Base-by-base conservation (phyloP, 306 rosid genomes). In the Gleditsia sinensis region DNA sequence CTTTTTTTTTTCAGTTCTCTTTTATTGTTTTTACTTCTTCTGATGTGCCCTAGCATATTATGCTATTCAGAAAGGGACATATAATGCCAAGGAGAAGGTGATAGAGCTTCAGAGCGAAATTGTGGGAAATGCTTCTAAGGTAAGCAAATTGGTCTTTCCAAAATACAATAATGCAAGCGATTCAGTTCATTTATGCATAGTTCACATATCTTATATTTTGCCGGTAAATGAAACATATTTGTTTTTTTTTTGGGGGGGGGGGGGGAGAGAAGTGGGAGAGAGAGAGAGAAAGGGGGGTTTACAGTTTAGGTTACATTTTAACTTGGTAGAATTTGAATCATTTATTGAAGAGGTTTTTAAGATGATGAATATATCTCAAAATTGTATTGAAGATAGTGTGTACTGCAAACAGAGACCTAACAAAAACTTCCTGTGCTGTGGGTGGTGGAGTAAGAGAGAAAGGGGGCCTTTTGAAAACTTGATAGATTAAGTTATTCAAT, bases 111-210 rank as follows among this genome's bases (percentile, higher is more conserved):
- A 83, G 76, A 92, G 92, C 48, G 88, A 84, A 71, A 80, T 83
- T 14, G 94, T 90, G 67, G 98, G 96, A 20, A 92, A 90, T 80
- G 98, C 98, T 74, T 81, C 96, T 33, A 87, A 88, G 98, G 98
- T 90, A 87, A 88, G 63, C 69, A 72, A 43, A 39, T 69, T 77
- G 28, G 28, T 43, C 43, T 11, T 67, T 77, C 50, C 32, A 30
- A 40, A 67, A 21, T 79, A 46, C 48, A 61, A 80, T 9, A 20
- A 21, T 64, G n/a, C 57, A 10, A 49, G 7, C 49, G 21, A 11
- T 74, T 32, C 45, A 3, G 40, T n/a, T 55, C 60, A 71, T 69
- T 43, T 49, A 61, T 33, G 72, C 61, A 11, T 19, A 64, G 45
- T 57, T 48, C 53, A 21, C n/a, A 23, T 54, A 55, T 66, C 32